A percentile compares a stretch with the other conserved stretches of the same genome.
These are phyloP conservation scores for Talaromyces albobiverticillius DNA, from an alignment of 2,329 filamentous ascomycete genomes.

Conservation along the genomic window DNA sequence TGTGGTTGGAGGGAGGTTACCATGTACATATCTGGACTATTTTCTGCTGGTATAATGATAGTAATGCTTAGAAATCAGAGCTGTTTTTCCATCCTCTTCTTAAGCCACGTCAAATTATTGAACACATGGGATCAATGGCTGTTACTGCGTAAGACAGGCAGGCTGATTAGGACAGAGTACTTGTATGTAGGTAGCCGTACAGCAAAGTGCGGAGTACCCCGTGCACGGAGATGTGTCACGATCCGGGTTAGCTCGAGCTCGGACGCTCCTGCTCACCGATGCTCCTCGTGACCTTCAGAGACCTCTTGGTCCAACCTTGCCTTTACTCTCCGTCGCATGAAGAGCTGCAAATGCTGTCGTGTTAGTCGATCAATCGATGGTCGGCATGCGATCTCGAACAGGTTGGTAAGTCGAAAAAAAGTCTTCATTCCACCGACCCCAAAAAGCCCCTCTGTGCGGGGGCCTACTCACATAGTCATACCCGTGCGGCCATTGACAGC, in stretches of 20 bases:
- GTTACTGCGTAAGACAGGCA: too few species aligned
- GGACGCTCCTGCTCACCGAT: background rate
- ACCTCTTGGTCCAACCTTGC: background rate
- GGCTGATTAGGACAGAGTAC: too few species aligned
- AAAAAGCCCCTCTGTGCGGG: conserved; percentile 1
- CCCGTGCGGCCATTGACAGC: background rate
- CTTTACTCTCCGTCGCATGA: background rate
- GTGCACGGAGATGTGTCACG: background rate
- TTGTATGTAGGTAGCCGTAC: background rate
- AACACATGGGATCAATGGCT: too few species aligned
- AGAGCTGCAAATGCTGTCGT: conserved; percentile 8
- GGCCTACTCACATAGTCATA: background rate
- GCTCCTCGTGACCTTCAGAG: background rate
- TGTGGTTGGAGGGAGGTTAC: conserved; percentile 1
- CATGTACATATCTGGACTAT: conserved; percentile 14
- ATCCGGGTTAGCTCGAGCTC: background rate
- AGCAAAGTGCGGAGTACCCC: conserved; percentile 13
- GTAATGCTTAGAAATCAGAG: conserved; percentile 12
- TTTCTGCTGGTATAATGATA: conserved; percentile 15
- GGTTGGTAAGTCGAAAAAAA: conserved; percentile 34
- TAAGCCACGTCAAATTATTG: too few species aligned
- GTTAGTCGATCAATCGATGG: conserved; percentile 3
- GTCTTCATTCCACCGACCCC: background rate
- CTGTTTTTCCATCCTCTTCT: too few species aligned
- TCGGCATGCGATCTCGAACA: conserved; percentile 43